A percentile compares a stretch with the other conserved stretches of the same genome.
Evolutionary conservation across 2,329 filamentous ascomycete genomes (phyloP).

Genomic region (Colletotrichum gloeosporioides): DNA sequence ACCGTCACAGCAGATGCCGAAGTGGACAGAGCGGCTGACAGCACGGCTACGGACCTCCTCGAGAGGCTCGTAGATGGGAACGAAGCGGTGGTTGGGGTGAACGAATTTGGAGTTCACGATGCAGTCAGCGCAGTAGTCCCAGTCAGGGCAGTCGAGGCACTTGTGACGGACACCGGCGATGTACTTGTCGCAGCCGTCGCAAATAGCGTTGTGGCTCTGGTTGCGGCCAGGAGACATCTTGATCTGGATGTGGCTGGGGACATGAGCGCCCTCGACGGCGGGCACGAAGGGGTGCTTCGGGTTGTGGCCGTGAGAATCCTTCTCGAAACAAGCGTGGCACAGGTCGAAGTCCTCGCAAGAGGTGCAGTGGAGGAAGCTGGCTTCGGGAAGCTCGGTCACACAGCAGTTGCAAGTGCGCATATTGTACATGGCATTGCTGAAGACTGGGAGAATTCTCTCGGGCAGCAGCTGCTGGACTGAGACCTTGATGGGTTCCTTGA

Average conservation of each 20-base stretch:
- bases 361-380: slow-evolving; percentile 84
- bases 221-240: slow-evolving; percentile 83
- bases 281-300: slow-evolving; percentile 82
- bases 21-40: slow-evolving; percentile 63
- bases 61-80: slow-evolving; percentile 81
- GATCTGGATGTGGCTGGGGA: slow-evolving; percentile 66
- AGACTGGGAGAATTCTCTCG: not conserved
- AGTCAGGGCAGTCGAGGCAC: slow-evolving; percentile 95
- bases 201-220: slow-evolving; percentile 84
- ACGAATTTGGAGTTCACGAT: slow-evolving; percentile 67
- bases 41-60: slow-evolving; percentile 41
- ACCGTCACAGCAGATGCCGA: slow-evolving; percentile 93
- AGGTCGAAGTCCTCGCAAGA: slow-evolving; percentile 91
- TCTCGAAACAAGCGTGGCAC: slow-evolving; percentile 81
- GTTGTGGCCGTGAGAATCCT: slow-evolving; percentile 85
- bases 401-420: slow-evolving; percentile 75
- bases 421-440: slow-evolving; percentile 22
- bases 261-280: slow-evolving; percentile 65
- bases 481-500: slow-evolving; percentile 19
- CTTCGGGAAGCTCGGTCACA: slow-evolving; percentile 72
- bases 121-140: slow-evolving; percentile 90
- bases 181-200: slow-evolving; percentile 90
- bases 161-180: slow-evolving; percentile 94
- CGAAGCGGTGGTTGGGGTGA: slow-evolving; percentile 88
- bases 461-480: not conserved